A percentile compares a stretch with the other conserved stretches of the same genome.
phyloP scores from a whole-genome alignment of 2,329 filamentous ascomycete species.

The Paecilomyces fulvus region DNA sequence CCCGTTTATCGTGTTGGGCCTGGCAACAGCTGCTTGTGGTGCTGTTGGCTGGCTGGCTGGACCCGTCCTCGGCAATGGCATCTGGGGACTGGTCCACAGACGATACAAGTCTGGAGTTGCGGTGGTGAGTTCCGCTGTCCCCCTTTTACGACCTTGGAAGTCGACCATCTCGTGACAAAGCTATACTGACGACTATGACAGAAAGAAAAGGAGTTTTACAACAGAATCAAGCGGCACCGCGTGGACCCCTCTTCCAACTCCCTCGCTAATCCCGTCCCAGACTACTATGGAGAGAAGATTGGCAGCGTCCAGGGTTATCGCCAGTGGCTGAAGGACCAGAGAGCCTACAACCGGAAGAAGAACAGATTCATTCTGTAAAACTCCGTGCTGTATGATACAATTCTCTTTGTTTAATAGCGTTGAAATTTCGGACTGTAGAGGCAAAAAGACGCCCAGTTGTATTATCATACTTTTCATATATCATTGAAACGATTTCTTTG shows the following conservation, averaged over 20 bases:
- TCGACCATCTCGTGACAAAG: neutral
- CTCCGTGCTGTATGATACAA: neutral
- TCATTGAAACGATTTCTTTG: neutral
- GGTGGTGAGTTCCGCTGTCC: slow-evolving; percentile 41
- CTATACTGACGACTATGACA: slow-evolving; percentile 22
- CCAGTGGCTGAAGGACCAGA: slow-evolving; percentile 94
- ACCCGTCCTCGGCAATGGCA: slow-evolving; percentile 67
- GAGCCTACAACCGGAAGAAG: slow-evolving; percentile 91
- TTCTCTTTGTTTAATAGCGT: neutral
- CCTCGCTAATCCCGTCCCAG: slow-evolving; percentile 84
- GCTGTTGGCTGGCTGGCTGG: slow-evolving; percentile 84
- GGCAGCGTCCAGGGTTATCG: slow-evolving; percentile 84
- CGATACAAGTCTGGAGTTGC: slow-evolving; percentile 65
- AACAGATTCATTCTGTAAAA: slow-evolving; percentile 30
- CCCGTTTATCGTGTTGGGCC: slow-evolving; percentile 73
- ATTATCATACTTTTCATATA: neutral
- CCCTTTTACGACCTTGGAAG: neutral
- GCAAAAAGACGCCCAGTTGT: neutral
- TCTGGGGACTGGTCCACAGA: slow-evolving; percentile 71
- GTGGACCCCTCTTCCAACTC: slow-evolving; percentile 87
- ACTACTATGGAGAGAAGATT: slow-evolving; percentile 99
- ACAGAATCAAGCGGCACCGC: slow-evolving; percentile 80
- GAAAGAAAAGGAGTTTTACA: slow-evolving; percentile 94
- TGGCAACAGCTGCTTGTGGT: slow-evolving; percentile 67
- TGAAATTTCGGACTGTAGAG: neutral